Conservation (phyloP, 257 asterid genomes). For the Solanum virginianum region DNA sequence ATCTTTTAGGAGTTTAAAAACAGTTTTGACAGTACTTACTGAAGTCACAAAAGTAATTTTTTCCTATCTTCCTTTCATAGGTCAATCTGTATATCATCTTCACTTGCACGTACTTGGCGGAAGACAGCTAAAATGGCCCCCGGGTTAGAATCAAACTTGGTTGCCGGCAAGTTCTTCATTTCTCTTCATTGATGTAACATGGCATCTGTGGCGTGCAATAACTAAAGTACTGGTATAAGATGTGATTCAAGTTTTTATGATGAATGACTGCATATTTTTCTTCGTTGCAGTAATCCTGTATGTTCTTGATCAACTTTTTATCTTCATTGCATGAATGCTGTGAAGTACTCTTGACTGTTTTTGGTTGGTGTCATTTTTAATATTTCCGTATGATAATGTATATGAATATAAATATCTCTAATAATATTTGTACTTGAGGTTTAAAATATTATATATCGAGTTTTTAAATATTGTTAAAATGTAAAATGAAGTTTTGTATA, state of each 20-base stretch:
- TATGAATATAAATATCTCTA: no score
- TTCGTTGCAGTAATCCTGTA: not conserved
- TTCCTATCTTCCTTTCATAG: slow-evolving; percentile 15
- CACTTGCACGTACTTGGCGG: slow-evolving; percentile 96
- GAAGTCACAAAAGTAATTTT: not conserved
- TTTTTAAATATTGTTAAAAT: no score
- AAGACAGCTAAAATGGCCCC: slow-evolving; percentile 97
- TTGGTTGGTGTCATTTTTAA: no score
- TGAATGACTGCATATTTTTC: not conserved
- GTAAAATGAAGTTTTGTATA: no score
- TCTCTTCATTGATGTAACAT: not conserved
- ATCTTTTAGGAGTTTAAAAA: not conserved
- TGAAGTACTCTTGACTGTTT: not conserved
- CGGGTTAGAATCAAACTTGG: slow-evolving; percentile 43
- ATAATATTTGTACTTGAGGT: no score
- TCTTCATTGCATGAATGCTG: not conserved
- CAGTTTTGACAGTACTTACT: not conserved
- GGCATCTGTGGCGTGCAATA: not conserved
- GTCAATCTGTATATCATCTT: slow-evolving; percentile 96
- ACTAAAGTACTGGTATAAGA: not conserved
- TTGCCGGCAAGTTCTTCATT: not conserved
- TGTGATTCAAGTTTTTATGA: not conserved
- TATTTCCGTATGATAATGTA: no score
- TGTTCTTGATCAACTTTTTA: not conserved
- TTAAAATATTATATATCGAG: no score